Percentiles rank a stretch among this genome's conserved stretches.
Evolutionary conservation across 2,329 filamentous ascomycete species (phyloP).

Genomic region (Epichloe bromicola): DNA sequence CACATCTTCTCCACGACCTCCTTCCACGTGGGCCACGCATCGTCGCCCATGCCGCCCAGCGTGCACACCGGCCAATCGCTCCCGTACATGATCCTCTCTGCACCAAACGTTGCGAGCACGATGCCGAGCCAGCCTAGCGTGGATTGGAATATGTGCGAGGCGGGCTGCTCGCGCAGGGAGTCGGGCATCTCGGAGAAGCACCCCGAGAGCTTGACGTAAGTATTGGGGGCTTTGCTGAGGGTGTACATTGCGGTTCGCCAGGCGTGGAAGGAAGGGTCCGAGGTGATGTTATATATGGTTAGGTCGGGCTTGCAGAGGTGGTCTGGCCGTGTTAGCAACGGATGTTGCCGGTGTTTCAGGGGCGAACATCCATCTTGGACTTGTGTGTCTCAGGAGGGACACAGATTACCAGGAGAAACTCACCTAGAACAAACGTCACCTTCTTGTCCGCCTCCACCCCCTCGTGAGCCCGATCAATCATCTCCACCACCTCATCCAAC

Average conservation of each 20-base stretch:
- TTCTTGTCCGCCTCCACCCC: conserved; percentile 45
- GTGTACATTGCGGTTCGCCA: conserved; percentile 59
- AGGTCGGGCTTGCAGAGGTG: conserved; percentile 85
- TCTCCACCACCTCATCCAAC: conserved; percentile 55
- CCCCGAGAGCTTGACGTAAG: conserved; percentile 90
- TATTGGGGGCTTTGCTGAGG: conserved; percentile 49
- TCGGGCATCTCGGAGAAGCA: conserved; percentile 66
- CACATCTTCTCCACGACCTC: conserved; percentile 56
- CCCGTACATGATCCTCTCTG: conserved; percentile 70
- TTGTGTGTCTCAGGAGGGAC: no score
- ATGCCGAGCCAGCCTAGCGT: conserved; percentile 60
- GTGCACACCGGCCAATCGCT: conserved; percentile 93
- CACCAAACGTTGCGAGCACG: conserved; percentile 59
- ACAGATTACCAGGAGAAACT: conserved; percentile 16
- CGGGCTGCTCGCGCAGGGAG: conserved; percentile 31
- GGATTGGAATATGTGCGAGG: conserved; percentile 46
- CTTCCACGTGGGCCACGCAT: conserved; percentile 66
- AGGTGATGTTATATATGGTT: conserved; percentile 42
- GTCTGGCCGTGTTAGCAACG: conserved; percentile 34
- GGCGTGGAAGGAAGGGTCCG: conserved; percentile 45
- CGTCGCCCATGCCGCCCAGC: conserved; percentile 29
- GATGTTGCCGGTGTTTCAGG: no score
- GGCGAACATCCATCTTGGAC: no score
- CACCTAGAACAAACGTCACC: conserved; percentile 58
- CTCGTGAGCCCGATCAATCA: conserved; percentile 55